Evolutionary conservation across 1,284 basidiomycete genomes (phyloP).

Genomic region (Boletus smithii): DNA sequence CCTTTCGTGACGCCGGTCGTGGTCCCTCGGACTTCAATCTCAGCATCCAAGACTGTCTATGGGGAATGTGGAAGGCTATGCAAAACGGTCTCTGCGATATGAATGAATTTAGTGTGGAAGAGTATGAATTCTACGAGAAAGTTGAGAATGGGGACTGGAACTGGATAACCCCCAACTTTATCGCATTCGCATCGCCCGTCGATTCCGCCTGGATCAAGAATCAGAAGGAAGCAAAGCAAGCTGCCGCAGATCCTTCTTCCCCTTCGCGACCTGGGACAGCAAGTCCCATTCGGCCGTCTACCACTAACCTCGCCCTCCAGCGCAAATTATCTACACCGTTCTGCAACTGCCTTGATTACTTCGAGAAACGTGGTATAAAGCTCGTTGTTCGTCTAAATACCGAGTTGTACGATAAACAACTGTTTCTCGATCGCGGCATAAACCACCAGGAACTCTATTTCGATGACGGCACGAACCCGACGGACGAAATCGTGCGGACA

Average conservation of each 20-base stretch:
- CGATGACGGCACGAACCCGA: conserved; percentile 97
- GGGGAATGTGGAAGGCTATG: conserved; percentile 94
- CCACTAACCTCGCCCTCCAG: conserved; percentile 59
- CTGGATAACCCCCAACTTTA: conserved; percentile 88
- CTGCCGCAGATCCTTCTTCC: conserved; percentile 41
- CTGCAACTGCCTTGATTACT: conserved; percentile 88
- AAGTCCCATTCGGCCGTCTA: conserved; percentile 25
- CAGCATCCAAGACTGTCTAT: conserved; percentile 90
- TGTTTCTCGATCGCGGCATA: conserved; percentile 86
- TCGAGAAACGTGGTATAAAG: conserved; percentile 82
- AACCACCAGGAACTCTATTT: conserved; percentile 93
- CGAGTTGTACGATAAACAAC: conserved; percentile 83
- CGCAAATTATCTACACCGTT: conserved; percentile 76
- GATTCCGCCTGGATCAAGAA: conserved; percentile 74
- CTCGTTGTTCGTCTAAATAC: conserved; percentile 96
- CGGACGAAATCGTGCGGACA: conserved; percentile 87
- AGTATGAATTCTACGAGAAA: conserved; percentile 93
- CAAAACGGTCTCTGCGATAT: conserved; percentile 87
- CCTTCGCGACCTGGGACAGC: conserved; percentile 28
- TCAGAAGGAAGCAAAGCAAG: conserved; percentile 63
- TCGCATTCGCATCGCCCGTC: conserved; percentile 94
- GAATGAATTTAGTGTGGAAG: conserved; percentile 85
- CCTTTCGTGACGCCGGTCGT: conserved; percentile 94
- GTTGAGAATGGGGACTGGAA: conserved; percentile 99
- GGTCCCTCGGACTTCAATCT: conserved; percentile 92